phyloP scores from a whole-genome alignment of 495 filamentous ascomycete species.

The Daldinia caldariorum region DNA sequence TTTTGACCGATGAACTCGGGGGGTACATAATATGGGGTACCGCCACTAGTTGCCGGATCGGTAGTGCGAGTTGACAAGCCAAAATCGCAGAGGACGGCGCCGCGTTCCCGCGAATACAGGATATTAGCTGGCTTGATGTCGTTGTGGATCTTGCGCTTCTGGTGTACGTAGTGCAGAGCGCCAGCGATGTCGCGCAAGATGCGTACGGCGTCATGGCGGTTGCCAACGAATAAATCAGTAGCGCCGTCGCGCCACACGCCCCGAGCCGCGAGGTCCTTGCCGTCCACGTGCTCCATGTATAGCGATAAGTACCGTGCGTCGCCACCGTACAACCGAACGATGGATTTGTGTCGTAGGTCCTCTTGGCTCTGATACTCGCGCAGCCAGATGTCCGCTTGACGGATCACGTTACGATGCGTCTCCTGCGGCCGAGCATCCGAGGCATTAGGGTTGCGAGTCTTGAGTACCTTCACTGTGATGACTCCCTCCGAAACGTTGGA shows the following conservation, averaged over 20 bases:
- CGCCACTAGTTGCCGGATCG: constrained; percentile 55
- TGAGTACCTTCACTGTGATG: constrained; percentile 62
- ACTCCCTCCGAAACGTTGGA: constrained; percentile 55
- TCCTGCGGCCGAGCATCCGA: constrained; percentile 49
- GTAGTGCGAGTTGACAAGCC: constrained; percentile 54
- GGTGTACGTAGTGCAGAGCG: constrained; percentile 59
- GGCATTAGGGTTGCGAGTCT: constrained; percentile 51
- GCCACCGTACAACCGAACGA: constrained; percentile 59
- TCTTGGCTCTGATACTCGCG: constrained; percentile 60
- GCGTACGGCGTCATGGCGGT: constrained; percentile 52
- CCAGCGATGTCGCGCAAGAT: constrained; percentile 58
- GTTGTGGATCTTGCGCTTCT: constrained; percentile 57
- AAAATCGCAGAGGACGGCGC: constrained; percentile 61
- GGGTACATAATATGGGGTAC: constrained; percentile 62
- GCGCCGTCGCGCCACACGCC: constrained; percentile 53
- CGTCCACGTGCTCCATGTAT: constrained; percentile 64
- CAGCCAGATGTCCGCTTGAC: constrained; percentile 61
- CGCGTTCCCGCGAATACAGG: constrained; percentile 60
- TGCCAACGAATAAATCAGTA: constrained; percentile 55
- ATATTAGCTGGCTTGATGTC: constrained; percentile 65
- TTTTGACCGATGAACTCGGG: constrained; percentile 61
- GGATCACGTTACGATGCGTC: constrained; percentile 58
- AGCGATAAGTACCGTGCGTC: constrained; percentile 61
- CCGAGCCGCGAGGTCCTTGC: constrained; percentile 53
- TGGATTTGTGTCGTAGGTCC: constrained; percentile 58